These are phyloP conservation scores for Tetrastigma voinierianum DNA, from an alignment of 164 flowering plant species.

Conservation along the genomic window DNA sequence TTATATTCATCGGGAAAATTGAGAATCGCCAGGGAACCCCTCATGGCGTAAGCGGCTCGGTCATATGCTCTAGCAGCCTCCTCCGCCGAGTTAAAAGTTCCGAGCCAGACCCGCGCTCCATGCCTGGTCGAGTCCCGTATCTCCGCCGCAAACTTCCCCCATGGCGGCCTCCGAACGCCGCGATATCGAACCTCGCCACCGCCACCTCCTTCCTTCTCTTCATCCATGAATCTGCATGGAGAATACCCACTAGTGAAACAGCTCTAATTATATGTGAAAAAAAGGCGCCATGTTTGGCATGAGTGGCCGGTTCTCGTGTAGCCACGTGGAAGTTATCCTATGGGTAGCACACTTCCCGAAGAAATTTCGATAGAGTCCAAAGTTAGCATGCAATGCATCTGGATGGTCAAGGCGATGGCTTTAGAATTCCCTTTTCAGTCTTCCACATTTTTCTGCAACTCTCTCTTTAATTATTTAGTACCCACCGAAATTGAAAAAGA, in stretches of 20 bases:
- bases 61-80: conserved; percentile 49
- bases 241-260: not conserved
- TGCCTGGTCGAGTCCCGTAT: conserved; percentile 37
- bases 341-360: conserved; percentile 1
- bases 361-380: conserved; percentile 15
- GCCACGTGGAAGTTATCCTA: conserved; percentile 3
- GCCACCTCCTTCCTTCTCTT: conserved; percentile 1
- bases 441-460: not conserved
- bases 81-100: conserved; percentile 42
- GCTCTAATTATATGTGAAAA: conserved; percentile 4
- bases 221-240: conserved; percentile 19
- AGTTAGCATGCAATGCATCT: conserved; percentile 20
- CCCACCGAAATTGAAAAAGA: too few relatives aligned
- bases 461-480: not conserved
- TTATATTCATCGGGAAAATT: conserved; percentile 39
- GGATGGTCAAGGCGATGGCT: conserved; percentile 34
- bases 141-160: conserved; percentile 49
- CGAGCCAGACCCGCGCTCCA: conserved; percentile 37
- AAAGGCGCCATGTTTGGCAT: not conserved
- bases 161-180: conserved; percentile 37
- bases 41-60: conserved; percentile 35
- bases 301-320: not conserved
- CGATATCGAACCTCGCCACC: conserved; percentile 24
- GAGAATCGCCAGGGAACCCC: conserved; percentile 37
- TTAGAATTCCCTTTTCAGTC: not conserved